Conservation (phyloP, 805 yeast genomes). For the Saccharomycopsis synnaedendra region DNA sequence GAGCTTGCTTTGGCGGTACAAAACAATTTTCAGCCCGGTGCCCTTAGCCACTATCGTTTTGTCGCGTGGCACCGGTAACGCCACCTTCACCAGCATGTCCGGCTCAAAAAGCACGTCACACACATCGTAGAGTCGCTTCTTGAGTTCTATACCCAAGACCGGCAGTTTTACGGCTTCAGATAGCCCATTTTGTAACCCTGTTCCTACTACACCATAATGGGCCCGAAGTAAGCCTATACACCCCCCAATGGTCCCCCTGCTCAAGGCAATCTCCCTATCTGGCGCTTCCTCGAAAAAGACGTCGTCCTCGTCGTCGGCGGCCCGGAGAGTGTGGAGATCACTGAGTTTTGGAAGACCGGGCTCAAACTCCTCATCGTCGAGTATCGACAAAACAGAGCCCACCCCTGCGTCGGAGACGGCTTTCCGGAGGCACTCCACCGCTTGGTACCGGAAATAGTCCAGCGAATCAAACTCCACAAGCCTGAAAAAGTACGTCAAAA, state of each 20-base stretch:
- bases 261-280: slow-evolving; percentile 50
- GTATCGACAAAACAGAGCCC: slow-evolving; percentile 42
- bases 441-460: slow-evolving; percentile 35
- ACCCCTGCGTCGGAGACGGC: slow-evolving; percentile 59
- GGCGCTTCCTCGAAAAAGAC: slow-evolving; percentile 48
- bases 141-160: slow-evolving; percentile 43
- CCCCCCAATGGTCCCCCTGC: slow-evolving; percentile 54
- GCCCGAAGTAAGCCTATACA: slow-evolving; percentile 54
- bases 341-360: slow-evolving; percentile 17
- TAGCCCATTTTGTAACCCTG: slow-evolving; percentile 44
- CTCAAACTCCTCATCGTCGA: slow-evolving; percentile 58
- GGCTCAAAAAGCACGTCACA: slow-evolving; percentile 57
- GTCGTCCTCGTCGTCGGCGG: slow-evolving; percentile 10
- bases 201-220: slow-evolving; percentile 37
- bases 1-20: slow-evolving; percentile 21
- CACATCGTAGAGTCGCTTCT: slow-evolving; percentile 51
- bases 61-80: slow-evolving; percentile 54
- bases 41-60: slow-evolving; percentile 53
- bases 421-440: slow-evolving; percentile 35
- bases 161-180: slow-evolving; percentile 67
- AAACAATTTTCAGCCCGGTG: slow-evolving; percentile 37
- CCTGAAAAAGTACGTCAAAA: slow-evolving; percentile 53
- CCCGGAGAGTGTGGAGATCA: not conserved
- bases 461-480: slow-evolving; percentile 46
- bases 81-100: slow-evolving; percentile 47